Evolutionary conservation across 306 rosid genomes (phyloP), one percentile per base, ranked within the genome.

Genomic region (Biancaea sappan): DNA sequence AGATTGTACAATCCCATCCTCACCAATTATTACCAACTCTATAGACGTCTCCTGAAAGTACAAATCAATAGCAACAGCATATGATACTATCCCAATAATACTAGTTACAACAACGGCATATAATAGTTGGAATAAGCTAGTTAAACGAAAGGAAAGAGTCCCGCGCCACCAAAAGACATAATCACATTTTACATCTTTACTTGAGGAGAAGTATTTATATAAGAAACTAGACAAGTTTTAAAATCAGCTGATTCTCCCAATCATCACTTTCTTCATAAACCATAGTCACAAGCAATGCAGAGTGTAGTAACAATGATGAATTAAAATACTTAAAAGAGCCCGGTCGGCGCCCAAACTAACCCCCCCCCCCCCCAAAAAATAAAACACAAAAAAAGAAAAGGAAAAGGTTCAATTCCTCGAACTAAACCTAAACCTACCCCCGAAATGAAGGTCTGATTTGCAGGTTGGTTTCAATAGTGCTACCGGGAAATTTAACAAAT

Each of bases 1-100:
- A 63, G 98, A 86, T 83, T 88, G 96, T 37, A 85, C 89, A 72
- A 82, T 80, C 50, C 98, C 98, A 70, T 89, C 94, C 73, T 91
- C 91, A 26, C 84, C 92, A 47, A 94, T 83, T 9, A 74, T 79
- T 29, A 90, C 94, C 89, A 94, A 81, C 80, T 94, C 98, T 82
- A 94, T 85, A 8, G 98, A 91, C 10, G 96, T 88, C 82, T 91
- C 98, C 98, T 94, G 91, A 75, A 80, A 40, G 29, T 44, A 48
- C 35, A 77, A 72, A 70, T 10, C 25, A 70, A 79, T 34, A 38
- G 25, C 34, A 44, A 38, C 77, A 32, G 9, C 76, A 48, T 21
- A n/a, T 26, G 44, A 43, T 22, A 63, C 32, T 6, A 64, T 21
- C 43, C 21, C 43, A 54, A 53, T 13, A 9, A 53, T 5, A 35